These are phyloP conservation scores for Cephaloascus albidus DNA, from an alignment of 805 yeast genomes.

Conservation along the genomic window DNA sequence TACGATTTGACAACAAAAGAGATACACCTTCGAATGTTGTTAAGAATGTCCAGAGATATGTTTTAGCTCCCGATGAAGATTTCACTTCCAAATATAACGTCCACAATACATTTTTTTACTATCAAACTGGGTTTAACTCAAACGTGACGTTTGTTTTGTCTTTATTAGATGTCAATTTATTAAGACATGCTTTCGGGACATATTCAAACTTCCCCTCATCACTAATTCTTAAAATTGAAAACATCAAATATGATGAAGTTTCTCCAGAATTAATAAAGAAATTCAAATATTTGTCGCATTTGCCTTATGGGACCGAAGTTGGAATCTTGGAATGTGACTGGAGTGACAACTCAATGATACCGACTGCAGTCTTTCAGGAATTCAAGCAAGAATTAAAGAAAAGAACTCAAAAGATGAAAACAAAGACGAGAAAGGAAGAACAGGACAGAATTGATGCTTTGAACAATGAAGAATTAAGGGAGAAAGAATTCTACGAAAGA, in stretches of 20 bases:
- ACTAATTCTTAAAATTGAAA: slow-evolving; percentile 55
- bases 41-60: neutral
- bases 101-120: slow-evolving; percentile 52
- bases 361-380: slow-evolving; percentile 29
- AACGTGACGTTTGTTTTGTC: slow-evolving; percentile 57
- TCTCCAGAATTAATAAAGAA: slow-evolving; percentile 50
- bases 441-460: slow-evolving; percentile 47
- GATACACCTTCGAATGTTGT: neutral
- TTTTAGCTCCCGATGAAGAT: neutral
- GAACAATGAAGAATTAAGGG: slow-evolving; percentile 45
- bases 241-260: slow-evolving; percentile 55
- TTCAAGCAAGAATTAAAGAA: slow-evolving; percentile 49
- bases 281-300: slow-evolving; percentile 67
- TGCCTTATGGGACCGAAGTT: slow-evolving; percentile 79
- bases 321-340: slow-evolving; percentile 85
- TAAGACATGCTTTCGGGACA: slow-evolving; percentile 48
- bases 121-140: slow-evolving; percentile 68
- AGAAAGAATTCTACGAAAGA: slow-evolving; percentile 46
- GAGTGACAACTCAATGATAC: slow-evolving; percentile 33
- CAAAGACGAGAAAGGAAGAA: slow-evolving; percentile 52
- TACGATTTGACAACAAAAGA: slow-evolving; percentile 15
- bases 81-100: slow-evolving; percentile 18
- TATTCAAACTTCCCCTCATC: slow-evolving; percentile 64
- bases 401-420: slow-evolving; percentile 40
- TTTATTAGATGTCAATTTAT: slow-evolving; percentile 69